Conservation (phyloP, 495 filamentous ascomycete genomes). For the Neurospora sp. region DNA sequence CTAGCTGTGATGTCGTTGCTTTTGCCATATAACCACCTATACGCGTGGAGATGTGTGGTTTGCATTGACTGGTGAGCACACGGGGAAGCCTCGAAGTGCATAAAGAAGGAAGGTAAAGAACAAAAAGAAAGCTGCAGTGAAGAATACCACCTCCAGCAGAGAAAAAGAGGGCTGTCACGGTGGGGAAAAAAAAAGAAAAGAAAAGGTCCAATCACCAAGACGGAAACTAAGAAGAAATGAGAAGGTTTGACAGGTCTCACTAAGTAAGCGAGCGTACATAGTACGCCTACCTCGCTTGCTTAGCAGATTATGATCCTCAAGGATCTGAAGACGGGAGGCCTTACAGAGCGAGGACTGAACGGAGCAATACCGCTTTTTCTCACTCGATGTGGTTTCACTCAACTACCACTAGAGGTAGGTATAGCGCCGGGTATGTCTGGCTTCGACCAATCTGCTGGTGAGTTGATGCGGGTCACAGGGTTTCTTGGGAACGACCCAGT, state of each 20-base stretch:
- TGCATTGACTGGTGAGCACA: neutral
- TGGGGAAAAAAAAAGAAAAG: neutral
- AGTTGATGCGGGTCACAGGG: too few relatives aligned
- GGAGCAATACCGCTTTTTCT: too few relatives aligned
- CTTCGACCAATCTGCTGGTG: too few relatives aligned
- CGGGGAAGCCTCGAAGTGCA: neutral
- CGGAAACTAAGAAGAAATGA: neutral
- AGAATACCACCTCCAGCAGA: neutral
- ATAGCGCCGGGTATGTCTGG: too few relatives aligned
- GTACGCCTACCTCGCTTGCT: neutral
- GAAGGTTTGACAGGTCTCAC: neutral
- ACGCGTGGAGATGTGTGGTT: neutral
- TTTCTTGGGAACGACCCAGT: too few relatives aligned
- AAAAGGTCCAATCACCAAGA: neutral
- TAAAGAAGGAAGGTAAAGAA: neutral
- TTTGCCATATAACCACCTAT: neutral
- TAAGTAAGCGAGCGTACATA: neutral
- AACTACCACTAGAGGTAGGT: too few relatives aligned
- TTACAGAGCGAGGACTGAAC: neutral
- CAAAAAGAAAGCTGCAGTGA: neutral
- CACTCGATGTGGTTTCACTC: too few relatives aligned
- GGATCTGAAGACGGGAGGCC: neutral
- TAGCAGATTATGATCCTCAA: neutral
- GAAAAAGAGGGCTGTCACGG: neutral
- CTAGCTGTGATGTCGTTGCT: neutral